A percentile compares a stretch with the other conserved stretches of the same genome.
Evolutionary conservation across 805 yeast species (phyloP).

Genomic region (Saturnispora kantuleensis): DNA sequence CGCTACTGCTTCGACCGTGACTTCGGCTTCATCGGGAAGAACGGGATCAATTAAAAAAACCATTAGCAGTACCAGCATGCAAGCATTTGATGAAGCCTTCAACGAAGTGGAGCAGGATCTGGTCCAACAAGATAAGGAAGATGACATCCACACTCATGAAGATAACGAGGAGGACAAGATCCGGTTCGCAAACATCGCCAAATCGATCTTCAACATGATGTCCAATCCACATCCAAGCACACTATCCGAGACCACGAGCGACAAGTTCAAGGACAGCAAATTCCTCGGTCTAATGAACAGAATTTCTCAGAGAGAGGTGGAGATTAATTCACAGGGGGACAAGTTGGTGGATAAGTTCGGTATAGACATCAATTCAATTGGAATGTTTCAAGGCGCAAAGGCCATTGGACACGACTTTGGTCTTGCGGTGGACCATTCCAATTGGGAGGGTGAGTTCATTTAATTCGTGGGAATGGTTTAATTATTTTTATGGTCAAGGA

Average conservation of each 20-base stretch:
- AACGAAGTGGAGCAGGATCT: conserved; percentile 22
- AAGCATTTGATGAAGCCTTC: conserved; percentile 22
- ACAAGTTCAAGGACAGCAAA: conserved; percentile 31
- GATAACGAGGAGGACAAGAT: conserved; percentile 23
- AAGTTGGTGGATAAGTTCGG: conserved; percentile 30
- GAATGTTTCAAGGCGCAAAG: conserved; percentile 5
- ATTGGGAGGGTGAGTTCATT: conserved; percentile 4
- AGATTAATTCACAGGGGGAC: conserved; percentile 27
- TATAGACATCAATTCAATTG: conserved; percentile 19
- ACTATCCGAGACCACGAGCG: conserved; percentile 23
- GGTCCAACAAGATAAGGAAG: conserved; percentile 8
- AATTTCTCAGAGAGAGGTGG: conserved; percentile 31
- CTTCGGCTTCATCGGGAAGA: background rate
- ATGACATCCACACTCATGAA: background rate
- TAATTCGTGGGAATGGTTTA: background rate
- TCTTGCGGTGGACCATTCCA: background rate
- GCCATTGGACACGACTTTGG: background rate
- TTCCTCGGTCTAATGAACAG: conserved; percentile 33
- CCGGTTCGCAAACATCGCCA: conserved; percentile 31
- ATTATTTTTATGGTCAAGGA: too few relatives aligned
- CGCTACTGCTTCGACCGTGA: background rate
- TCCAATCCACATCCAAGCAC: conserved; percentile 15
- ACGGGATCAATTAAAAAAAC: background rate
- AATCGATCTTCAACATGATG: conserved; percentile 31
- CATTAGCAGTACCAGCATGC: background rate